Evolutionary conservation across 352 stramenopile species (phyloP).

Genomic region (Phytophthora sansomeana): DNA sequence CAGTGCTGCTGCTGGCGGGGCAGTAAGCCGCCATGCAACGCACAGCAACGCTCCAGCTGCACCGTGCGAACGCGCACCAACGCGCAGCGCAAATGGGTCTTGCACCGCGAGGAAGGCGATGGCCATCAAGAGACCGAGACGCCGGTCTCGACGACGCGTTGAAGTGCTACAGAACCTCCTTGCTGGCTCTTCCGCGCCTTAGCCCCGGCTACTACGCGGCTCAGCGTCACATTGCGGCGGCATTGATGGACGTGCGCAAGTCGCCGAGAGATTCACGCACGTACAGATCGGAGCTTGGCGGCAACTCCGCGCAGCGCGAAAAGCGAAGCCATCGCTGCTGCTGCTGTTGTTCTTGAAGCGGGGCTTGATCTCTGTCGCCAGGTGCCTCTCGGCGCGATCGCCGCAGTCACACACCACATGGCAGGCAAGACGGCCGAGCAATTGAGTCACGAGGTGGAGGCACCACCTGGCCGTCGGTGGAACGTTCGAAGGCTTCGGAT

Average conservation of each 20-base stretch:
- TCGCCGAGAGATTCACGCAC: conserved; percentile 19
- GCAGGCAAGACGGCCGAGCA: conserved; percentile 24
- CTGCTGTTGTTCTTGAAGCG: conserved; percentile 16
- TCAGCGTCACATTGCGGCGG: conserved; percentile 33
- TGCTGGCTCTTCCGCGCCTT: conserved; percentile 25
- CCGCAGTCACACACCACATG: neutral
- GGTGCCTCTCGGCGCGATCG: neutral
- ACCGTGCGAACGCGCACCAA: conserved; percentile 10
- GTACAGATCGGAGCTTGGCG: neutral
- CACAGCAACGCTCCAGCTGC: neutral
- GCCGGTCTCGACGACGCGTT: neutral
- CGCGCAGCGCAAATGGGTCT: neutral
- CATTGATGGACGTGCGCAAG: conserved; percentile 29
- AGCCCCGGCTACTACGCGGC: conserved; percentile 14
- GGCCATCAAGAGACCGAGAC: neutral
- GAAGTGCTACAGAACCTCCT: conserved; percentile 22
- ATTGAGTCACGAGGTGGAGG: conserved; percentile 8
- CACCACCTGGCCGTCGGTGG: neutral
- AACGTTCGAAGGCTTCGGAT: conserved; percentile 23
- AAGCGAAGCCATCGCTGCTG: conserved; percentile 29
- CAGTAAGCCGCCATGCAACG: neutral
- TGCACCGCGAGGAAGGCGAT: neutral
- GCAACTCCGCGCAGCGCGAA: neutral
- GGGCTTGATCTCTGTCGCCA: conserved; percentile 5
- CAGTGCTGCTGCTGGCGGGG: neutral